These are phyloP conservation scores for Parathielavia hyrcaniae DNA, from an alignment of 495 filamentous ascomycete genomes.

Conservation along the genomic window DNA sequence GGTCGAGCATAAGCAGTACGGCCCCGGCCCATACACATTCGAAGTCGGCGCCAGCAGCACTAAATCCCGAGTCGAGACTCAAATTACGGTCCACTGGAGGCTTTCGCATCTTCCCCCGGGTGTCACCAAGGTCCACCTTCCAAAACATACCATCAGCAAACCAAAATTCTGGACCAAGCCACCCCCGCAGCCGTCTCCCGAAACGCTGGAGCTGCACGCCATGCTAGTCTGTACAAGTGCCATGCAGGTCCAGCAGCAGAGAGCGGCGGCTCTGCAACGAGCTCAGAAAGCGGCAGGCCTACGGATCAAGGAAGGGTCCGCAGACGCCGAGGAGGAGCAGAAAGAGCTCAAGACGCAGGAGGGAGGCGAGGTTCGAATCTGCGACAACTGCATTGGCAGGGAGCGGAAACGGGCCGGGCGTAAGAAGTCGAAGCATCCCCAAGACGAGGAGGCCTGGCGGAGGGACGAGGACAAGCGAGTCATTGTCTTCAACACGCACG, in stretches of 20 bases:
- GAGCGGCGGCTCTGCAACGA: slow-evolving; percentile 58
- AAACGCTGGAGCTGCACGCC: slow-evolving; percentile 74
- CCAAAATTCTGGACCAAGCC: slow-evolving; percentile 75
- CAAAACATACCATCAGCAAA: slow-evolving; percentile 83
- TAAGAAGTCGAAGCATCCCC: slow-evolving; percentile 86
- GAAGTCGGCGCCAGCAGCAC: slow-evolving; percentile 19
- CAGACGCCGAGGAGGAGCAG: slow-evolving; percentile 35
- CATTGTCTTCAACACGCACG: slow-evolving; percentile 89
- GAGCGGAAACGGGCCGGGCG: slow-evolving; percentile 81
- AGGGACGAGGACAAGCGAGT: slow-evolving; percentile 71
- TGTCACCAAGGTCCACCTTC: slow-evolving; percentile 74
- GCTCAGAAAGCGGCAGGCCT: slow-evolving; percentile 41
- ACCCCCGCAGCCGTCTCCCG: slow-evolving; percentile 50
- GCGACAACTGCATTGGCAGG: slow-evolving; percentile 70
- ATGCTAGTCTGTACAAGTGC: slow-evolving; percentile 86
- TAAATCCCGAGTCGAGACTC: slow-evolving; percentile 92
- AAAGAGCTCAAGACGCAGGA: slow-evolving; percentile 63
- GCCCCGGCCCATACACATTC: slow-evolving; percentile 11
- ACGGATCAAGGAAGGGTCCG: background rate
- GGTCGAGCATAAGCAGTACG: slow-evolving; percentile 8
- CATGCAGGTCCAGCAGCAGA: slow-evolving; percentile 66
- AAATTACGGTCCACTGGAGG: slow-evolving; percentile 75
- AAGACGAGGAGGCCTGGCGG: slow-evolving; percentile 77
- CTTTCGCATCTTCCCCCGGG: slow-evolving; percentile 65
- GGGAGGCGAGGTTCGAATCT: slow-evolving; percentile 85